Evolutionary conservation across 331 rosid species (phyloP).

Genomic region (Malus hybrid): DNA sequence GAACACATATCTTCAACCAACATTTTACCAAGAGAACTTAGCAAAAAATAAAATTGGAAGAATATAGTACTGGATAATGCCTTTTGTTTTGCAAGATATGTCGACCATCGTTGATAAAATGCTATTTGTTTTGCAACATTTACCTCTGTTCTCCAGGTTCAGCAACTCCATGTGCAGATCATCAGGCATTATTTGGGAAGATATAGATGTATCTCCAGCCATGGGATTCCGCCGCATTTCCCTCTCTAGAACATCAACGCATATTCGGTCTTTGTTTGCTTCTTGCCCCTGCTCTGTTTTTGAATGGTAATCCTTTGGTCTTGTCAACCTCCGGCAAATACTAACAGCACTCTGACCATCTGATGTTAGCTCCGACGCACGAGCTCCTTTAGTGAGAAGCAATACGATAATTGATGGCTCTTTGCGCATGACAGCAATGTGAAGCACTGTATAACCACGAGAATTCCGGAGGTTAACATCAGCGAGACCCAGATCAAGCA

Average conservation of each 20-base stretch:
- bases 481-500: constrained; percentile 28
- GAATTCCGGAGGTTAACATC: constrained; percentile 39
- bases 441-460: constrained; percentile 41
- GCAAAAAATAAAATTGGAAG: background rate
- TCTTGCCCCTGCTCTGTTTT: constrained; percentile 35
- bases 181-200: constrained; percentile 28
- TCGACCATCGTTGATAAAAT: background rate
- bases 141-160: constrained; percentile 49
- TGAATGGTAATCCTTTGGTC: constrained; percentile 43
- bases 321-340: constrained; percentile 40
- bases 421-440: constrained; percentile 44
- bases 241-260: constrained; percentile 44
- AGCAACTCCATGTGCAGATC: constrained; percentile 38
- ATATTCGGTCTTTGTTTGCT: constrained; percentile 35
- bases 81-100: no score
- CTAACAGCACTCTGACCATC: constrained; percentile 43
- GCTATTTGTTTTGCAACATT: background rate
- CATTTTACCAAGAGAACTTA: background rate
- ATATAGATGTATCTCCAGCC: constrained; percentile 18
- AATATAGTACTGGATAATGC: background rate
- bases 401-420: constrained; percentile 35
- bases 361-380: constrained; percentile 26
- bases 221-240: constrained; percentile 37
- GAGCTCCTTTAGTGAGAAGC: constrained; percentile 42
- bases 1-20: background rate